These are phyloP conservation scores for Adansonia rubrostipa DNA, from an alignment of 441 rosid species.

Conservation along the genomic window DNA sequence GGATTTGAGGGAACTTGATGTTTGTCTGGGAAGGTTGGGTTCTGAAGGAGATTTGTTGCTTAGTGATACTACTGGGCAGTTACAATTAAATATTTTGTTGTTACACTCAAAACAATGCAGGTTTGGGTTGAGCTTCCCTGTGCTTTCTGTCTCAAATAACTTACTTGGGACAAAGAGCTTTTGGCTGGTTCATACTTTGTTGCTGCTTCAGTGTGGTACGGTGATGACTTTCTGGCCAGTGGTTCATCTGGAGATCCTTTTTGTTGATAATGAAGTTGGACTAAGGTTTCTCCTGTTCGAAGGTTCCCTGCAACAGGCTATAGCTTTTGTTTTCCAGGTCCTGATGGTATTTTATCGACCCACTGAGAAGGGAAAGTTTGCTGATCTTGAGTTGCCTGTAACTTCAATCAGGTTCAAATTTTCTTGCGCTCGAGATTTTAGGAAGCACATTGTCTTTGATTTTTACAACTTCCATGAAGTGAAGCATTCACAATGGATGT, in stretches of 20 bases:
- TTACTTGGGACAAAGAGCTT: conserved; percentile 40
- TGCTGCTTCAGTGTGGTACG: conserved; percentile 62
- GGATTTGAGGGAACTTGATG: conserved; percentile 36
- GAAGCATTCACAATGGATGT: conserved; percentile 61
- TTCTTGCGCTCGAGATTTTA: conserved; percentile 50
- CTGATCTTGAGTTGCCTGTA: conserved; percentile 60
- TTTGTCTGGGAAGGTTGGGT: conserved; percentile 37
- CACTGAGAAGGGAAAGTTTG: conserved; percentile 46
- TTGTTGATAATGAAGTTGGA: conserved; percentile 75
- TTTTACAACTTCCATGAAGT: conserved; percentile 59
- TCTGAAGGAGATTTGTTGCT: conserved; percentile 44
- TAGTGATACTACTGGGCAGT: conserved; percentile 37
- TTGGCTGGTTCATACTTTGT: conserved; percentile 47
- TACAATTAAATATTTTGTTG: conserved; percentile 41
- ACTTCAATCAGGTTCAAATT: conserved; percentile 76
- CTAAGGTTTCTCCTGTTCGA: conserved; percentile 71
- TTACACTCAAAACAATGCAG: conserved; percentile 41
- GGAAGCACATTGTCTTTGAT: conserved; percentile 66
- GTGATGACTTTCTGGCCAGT: conserved; percentile 64
- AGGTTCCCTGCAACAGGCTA: conserved; percentile 74
- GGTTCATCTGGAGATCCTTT: conserved; percentile 84
- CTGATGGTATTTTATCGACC: conserved; percentile 53
- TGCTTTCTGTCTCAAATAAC: conserved; percentile 41
- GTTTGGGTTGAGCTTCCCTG: conserved; percentile 45
- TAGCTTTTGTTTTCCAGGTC: conserved; percentile 61